phyloP scores from a whole-genome alignment of 495 filamentous ascomycete genomes.

The Xylaria nigripes region DNA sequence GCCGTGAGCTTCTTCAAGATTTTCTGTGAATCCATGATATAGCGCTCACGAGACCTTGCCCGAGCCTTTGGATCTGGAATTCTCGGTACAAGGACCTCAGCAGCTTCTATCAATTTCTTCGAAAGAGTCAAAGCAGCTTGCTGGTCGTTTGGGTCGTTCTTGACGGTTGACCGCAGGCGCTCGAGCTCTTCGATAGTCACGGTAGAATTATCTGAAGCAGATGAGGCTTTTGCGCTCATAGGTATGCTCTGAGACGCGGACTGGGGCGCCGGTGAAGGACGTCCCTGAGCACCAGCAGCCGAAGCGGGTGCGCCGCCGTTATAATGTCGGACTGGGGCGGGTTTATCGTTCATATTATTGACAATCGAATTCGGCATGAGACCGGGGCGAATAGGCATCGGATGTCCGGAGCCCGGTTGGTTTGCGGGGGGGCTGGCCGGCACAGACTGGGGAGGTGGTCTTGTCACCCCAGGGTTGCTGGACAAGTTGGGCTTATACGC shows the following conservation, averaged over 20 bases:
- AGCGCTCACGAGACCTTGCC: conserved; percentile 72
- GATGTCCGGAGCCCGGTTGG: conserved; percentile 45
- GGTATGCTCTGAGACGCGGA: not conserved
- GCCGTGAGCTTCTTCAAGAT: conserved; percentile 77
- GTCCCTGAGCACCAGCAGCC: conserved; percentile 24
- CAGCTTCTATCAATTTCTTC: conserved; percentile 80
- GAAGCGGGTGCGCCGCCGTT: conserved; percentile 32
- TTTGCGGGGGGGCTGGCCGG: conserved; percentile 18
- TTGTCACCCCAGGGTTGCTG: conserved; percentile 19
- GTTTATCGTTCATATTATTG: conserved; percentile 44
- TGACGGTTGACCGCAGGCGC: conserved; percentile 55
- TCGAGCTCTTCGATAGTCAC: conserved; percentile 76
- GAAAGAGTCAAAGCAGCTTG: conserved; percentile 63
- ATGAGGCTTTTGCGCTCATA: conserved; percentile 21
- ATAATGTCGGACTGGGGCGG: conserved; percentile 69
- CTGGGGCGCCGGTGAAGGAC: conserved; percentile 20
- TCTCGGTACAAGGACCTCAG: conserved; percentile 61
- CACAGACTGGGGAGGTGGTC: conserved; percentile 23
- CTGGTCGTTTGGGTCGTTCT: conserved; percentile 62
- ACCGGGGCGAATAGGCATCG: conserved; percentile 71
- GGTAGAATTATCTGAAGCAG: conserved; percentile 37
- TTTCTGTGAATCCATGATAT: conserved; percentile 77
- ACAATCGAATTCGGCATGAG: conserved; percentile 51
- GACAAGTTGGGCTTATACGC: conserved; percentile 30
- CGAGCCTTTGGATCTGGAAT: conserved; percentile 68